A percentile compares a stretch with the other conserved stretches of the same genome.
Conservation (phyloP, 768 basidiomycete genomes). For the Tephrocybe sp. region DNA sequence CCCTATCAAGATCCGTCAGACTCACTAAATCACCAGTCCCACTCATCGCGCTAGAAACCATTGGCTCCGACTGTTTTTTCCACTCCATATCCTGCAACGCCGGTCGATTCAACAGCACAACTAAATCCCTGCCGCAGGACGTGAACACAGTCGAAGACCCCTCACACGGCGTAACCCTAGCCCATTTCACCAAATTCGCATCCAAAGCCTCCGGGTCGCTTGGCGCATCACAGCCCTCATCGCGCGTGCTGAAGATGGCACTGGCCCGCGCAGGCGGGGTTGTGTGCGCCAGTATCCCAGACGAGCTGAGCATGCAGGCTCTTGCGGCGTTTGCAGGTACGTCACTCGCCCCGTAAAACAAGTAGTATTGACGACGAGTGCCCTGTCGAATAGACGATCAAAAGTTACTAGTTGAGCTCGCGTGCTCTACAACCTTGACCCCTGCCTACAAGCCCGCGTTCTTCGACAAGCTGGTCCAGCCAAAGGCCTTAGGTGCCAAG, state of each 20-base stretch:
- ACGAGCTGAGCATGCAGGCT: slow-evolving; percentile 68
- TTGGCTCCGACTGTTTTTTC: slow-evolving; percentile 74
- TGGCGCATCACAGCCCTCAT: slow-evolving; percentile 66
- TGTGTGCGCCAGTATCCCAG: slow-evolving; percentile 60
- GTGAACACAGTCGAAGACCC: slow-evolving; percentile 40
- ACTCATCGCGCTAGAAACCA: slow-evolving; percentile 67
- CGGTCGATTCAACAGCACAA: slow-evolving; percentile 30
- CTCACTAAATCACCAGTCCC: slow-evolving; percentile 41
- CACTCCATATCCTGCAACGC: slow-evolving; percentile 63
- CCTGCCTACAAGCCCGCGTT: slow-evolving; percentile 62
- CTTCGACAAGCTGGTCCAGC: slow-evolving; percentile 52
- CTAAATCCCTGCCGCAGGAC: slow-evolving; percentile 38
- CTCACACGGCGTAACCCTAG: slow-evolving; percentile 49
- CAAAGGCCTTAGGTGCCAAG: slow-evolving; percentile 22
- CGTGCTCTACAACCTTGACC: slow-evolving; percentile 69
- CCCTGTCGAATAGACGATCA: slow-evolving; percentile 57
- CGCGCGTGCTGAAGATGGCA: slow-evolving; percentile 64
- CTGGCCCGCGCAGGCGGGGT: slow-evolving; percentile 58
- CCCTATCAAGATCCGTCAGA: too few species aligned
- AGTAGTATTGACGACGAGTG: neutral
- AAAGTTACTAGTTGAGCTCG: slow-evolving; percentile 72
- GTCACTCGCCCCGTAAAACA: slow-evolving; percentile 15
- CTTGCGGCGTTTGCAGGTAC: slow-evolving; percentile 58
- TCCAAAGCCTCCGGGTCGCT: slow-evolving; percentile 70
- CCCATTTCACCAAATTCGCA: slow-evolving; percentile 55